Conservation (phyloP, 257 asterid genomes). For the Forsythia suspensa region DNA sequence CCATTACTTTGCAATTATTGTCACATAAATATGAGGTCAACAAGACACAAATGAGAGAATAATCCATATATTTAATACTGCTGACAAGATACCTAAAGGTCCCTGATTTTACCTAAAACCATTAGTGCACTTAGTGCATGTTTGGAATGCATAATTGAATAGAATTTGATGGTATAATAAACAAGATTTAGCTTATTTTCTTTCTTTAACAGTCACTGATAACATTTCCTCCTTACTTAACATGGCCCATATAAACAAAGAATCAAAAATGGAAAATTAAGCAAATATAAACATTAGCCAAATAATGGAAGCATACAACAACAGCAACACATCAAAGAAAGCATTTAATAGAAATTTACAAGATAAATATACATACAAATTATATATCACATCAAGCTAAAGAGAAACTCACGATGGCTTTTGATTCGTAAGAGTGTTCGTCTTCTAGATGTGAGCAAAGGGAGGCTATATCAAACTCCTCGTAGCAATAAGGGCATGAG, state of each 20-base stretch:
- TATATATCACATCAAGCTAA: not conserved
- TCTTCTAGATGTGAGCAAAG: constrained; percentile 85
- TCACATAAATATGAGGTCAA: not conserved
- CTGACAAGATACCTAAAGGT: not conserved
- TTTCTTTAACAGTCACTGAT: not conserved
- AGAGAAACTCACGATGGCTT: constrained; percentile 63
- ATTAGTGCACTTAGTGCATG: not conserved
- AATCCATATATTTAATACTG: not conserved
- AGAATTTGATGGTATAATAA: not conserved
- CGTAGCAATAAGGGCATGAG: constrained; percentile 81
- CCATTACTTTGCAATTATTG: not conserved
- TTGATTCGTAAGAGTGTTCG: constrained; percentile 70
- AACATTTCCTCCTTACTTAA: not conserved
- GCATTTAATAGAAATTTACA: not conserved
- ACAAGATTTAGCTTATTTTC: not conserved
- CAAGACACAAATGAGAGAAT: not conserved
- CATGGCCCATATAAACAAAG: not conserved
- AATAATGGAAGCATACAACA: not conserved
- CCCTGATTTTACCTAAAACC: not conserved
- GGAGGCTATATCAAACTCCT: constrained; percentile 75
- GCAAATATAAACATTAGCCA: constrained; percentile 6
- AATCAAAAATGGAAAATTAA: constrained; percentile 18
- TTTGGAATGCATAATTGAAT: not conserved
- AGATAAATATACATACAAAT: not conserved
- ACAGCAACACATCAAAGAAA: constrained; percentile 1